Base-by-base conservation (phyloP, 768 basidiomycete genomes). In the Porpolomopsis calyptriformis region DNA sequence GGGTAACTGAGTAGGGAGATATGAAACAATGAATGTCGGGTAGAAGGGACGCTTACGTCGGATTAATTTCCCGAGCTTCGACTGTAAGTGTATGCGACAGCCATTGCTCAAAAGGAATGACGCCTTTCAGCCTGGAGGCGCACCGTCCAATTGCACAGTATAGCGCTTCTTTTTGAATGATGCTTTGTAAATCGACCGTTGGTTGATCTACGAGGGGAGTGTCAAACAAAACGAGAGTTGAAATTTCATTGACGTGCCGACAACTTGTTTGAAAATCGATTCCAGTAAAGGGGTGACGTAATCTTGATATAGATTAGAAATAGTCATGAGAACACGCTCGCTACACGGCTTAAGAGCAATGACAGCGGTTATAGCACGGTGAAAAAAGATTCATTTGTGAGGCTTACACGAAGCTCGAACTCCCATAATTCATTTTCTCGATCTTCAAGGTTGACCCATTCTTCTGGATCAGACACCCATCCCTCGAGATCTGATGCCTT, bases 391-490 rank as follows among this genome's bases (percentile, higher is more conserved):
- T 40, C 8, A 20, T 31, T 27, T 16, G 49, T n/a, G n/a, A n/a
- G 19, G 46, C 82, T 23, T 56, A 94, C 92, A 52, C 94, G 74
- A 49, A 96, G 77, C 55, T 94, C 90, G 55, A 76, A 97, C 55
- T 92, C 84, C 92, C 93, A 97, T 47, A 86, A 79, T 31, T 93
- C 91, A 35, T 80, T 85, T 52, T 91, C 90, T 52, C 81, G 82
- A 48, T 90, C 89, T 62, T 97, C 91, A 8, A 78, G 63, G 49
- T 89, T 87, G 9, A 94, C 76, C 89, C 91, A 99, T 55, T 93
- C 88, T 67, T 99, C 94, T 0, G 93, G 91, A 58, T 93, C 89
- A 12, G 74, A 72, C 64, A 82, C 71, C 87, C 93, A 91, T 4
- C 73, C 74, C 52, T 89, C 78, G 8, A 97, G 71, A 60, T 97